Evolutionary conservation across 768 basidiomycete genomes (phyloP).

Genomic region (Hygrophorus pudorinus): DNA sequence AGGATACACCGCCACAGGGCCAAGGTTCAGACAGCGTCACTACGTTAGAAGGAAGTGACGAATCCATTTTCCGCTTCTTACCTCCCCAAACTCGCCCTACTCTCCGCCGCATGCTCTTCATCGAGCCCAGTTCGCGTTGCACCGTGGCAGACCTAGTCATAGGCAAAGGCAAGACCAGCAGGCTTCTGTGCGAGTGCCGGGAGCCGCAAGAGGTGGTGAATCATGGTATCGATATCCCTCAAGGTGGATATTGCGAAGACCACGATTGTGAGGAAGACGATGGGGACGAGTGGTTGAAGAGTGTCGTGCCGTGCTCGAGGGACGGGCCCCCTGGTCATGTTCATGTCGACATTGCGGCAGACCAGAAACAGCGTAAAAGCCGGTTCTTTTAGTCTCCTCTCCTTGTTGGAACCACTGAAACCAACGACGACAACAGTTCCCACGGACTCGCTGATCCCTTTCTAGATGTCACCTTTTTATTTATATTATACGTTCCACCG

Average conservation of each 20-base stretch:
- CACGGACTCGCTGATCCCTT: too few relatives aligned
- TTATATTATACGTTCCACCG: too few relatives aligned
- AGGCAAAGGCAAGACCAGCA: conserved; percentile 65
- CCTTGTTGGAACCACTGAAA: too few relatives aligned
- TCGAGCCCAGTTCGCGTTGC: conserved; percentile 86
- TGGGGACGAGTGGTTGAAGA: conserved; percentile 84
- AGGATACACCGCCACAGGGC: conserved; percentile 5
- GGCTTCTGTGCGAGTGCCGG: conserved; percentile 72
- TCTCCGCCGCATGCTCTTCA: conserved; percentile 86
- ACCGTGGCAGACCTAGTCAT: conserved; percentile 87
- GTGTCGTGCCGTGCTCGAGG: conserved; percentile 57
- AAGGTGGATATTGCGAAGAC: conserved; percentile 43
- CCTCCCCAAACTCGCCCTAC: conserved; percentile 88
- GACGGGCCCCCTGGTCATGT: conserved; percentile 40
- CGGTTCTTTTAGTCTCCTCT: conserved; percentile 53
- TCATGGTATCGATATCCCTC: conserved; percentile 29
- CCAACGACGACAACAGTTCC: too few relatives aligned
- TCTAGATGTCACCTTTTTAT: too few relatives aligned
- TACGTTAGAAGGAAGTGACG: conserved; percentile 68
- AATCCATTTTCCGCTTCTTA: conserved; percentile 94
- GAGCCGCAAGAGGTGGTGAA: conserved; percentile 12
- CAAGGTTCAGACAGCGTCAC: conserved; percentile 42
- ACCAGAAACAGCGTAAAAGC: conserved; percentile 65
- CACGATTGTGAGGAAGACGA: conserved; percentile 63
- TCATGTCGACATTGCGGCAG: conserved; percentile 65